Conservation (phyloP, 2,329 filamentous ascomycete species). For the Colletotrichum neosansevieriae region DNA sequence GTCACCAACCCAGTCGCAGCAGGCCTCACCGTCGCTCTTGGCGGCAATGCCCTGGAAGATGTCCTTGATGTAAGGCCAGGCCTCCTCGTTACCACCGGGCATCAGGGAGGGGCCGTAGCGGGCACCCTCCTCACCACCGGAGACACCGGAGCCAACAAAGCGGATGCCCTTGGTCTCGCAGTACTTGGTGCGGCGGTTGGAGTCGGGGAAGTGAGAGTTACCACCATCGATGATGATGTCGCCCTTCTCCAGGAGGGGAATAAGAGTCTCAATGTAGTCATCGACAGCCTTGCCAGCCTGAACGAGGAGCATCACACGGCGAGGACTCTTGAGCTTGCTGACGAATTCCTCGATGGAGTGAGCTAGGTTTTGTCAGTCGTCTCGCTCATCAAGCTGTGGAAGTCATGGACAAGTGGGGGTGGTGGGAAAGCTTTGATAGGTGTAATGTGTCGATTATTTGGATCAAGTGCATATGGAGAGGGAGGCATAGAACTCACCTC, state of each 20-base stretch:
- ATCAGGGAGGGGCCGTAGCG: slow-evolving; percentile 97
- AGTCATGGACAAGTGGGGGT: slow-evolving; percentile 56
- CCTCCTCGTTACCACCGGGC: slow-evolving; percentile 98
- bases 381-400: no score
- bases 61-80: slow-evolving; percentile 98
- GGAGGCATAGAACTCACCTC: background rate
- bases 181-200: slow-evolving; percentile 96
- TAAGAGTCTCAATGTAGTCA: slow-evolving; percentile 96
- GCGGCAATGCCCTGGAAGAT: slow-evolving; percentile 98
- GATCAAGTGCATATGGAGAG: no score
- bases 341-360: slow-evolving; percentile 95
- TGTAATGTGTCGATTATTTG: no score
- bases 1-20: slow-evolving; percentile 99
- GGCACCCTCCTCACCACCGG: slow-evolving; percentile 99
- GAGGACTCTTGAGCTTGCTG: slow-evolving; percentile 95
- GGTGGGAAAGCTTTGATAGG: background rate
- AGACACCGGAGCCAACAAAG: slow-evolving; percentile 97
- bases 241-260: slow-evolving; percentile 83
- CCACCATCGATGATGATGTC: slow-evolving; percentile 99
- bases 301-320: slow-evolving; percentile 98
- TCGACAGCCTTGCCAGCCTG: slow-evolving; percentile 98
- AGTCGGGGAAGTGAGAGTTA: slow-evolving; percentile 99
- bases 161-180: slow-evolving; percentile 87
- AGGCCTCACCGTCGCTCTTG: slow-evolving; percentile 96
- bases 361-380: slow-evolving; percentile 57